Conservation (phyloP, 192 early-diverging fungal species). For the Phlyctochytrium planicorne region DNA sequence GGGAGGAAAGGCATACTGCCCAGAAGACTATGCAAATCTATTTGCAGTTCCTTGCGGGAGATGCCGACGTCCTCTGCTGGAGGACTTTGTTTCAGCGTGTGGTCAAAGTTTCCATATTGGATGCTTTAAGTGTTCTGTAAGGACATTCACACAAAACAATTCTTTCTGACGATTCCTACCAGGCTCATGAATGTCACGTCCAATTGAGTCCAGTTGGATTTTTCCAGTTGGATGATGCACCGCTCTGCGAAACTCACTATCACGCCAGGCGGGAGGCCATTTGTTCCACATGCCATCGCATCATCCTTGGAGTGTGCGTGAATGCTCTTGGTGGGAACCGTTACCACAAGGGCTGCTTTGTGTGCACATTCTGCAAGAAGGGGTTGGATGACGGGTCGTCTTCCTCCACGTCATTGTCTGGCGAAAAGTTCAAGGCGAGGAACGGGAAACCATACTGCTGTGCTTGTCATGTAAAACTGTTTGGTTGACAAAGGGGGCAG, state of each 20-base stretch:
- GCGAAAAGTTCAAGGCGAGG: slow-evolving; percentile 11
- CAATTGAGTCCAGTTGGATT: slow-evolving; percentile 9
- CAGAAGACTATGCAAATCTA: slow-evolving; percentile 28
- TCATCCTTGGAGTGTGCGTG: slow-evolving; percentile 30
- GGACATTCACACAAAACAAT: neutral
- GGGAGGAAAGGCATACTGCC: slow-evolving; percentile 40
- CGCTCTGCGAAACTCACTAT: slow-evolving; percentile 40
- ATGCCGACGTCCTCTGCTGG: slow-evolving; percentile 17
- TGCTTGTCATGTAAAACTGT: slow-evolving; percentile 16
- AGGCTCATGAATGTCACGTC: slow-evolving; percentile 22
- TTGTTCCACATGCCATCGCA: slow-evolving; percentile 29
- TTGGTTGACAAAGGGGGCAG: neutral
- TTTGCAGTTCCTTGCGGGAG: slow-evolving; percentile 30
- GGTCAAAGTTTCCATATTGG: slow-evolving; percentile 26
- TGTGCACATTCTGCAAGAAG: slow-evolving; percentile 36
- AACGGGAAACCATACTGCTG: slow-evolving; percentile 29
- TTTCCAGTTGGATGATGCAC: slow-evolving; percentile 18
- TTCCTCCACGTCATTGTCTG: neutral
- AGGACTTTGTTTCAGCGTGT: slow-evolving; percentile 8
- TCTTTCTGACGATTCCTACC: slow-evolving; percentile 16
- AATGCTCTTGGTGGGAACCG: slow-evolving; percentile 29
- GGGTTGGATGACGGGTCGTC: slow-evolving; percentile 15
- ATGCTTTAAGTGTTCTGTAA: slow-evolving; percentile 36
- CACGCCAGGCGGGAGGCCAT: slow-evolving; percentile 24
- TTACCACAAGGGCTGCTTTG: slow-evolving; percentile 38